A percentile compares a stretch with the other conserved stretches of the same genome.
phyloP scores from a whole-genome alignment of 2,329 filamentous ascomycete genomes.

The Nigrospora oryzae region DNA sequence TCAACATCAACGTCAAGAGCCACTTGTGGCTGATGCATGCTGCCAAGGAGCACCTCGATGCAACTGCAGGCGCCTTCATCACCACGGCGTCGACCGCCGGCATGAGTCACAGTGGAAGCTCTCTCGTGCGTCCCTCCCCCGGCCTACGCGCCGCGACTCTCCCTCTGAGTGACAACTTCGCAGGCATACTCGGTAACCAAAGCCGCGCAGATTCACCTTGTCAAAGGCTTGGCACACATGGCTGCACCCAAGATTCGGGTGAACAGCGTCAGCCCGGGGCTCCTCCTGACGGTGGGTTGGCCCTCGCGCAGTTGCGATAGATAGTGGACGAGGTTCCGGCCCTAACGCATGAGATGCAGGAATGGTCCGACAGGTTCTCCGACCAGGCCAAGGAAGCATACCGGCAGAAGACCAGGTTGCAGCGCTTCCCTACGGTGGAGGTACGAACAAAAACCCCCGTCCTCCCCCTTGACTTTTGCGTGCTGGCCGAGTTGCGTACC shows the following conservation, averaged over 20 bases:
- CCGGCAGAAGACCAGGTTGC: conserved; percentile 49
- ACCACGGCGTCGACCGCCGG: conserved; percentile 57
- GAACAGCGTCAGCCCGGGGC: conserved; percentile 48
- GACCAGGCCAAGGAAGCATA: conserved; percentile 45
- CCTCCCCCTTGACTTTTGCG: conserved; percentile 1
- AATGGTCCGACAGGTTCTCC: conserved; percentile 56
- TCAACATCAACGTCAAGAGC: conserved; percentile 54
- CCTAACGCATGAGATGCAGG: conserved; percentile 21
- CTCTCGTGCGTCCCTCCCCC: conserved; percentile 30
- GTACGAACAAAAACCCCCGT: conserved; percentile 11
- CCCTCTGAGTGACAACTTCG: neutral
- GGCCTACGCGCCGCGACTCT: too few species aligned
- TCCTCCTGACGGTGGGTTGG: conserved; percentile 35
- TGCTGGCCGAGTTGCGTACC: conserved; percentile 1
- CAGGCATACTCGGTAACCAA: conserved; percentile 72
- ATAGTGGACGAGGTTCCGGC: neutral
- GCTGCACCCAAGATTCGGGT: conserved; percentile 48
- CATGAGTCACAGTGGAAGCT: conserved; percentile 54
- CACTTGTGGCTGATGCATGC: conserved; percentile 53
- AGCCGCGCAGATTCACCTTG: conserved; percentile 57
- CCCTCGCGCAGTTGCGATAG: neutral
- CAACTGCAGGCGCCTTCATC: conserved; percentile 51
- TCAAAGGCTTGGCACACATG: conserved; percentile 43
- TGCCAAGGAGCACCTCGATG: conserved; percentile 43
- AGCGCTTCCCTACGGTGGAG: conserved; percentile 48